Evolutionary conservation across 345 rosid species (phyloP), one percentile per base, ranked within the genome.

Genomic region (Cardiospermum halicacabum): DNA sequence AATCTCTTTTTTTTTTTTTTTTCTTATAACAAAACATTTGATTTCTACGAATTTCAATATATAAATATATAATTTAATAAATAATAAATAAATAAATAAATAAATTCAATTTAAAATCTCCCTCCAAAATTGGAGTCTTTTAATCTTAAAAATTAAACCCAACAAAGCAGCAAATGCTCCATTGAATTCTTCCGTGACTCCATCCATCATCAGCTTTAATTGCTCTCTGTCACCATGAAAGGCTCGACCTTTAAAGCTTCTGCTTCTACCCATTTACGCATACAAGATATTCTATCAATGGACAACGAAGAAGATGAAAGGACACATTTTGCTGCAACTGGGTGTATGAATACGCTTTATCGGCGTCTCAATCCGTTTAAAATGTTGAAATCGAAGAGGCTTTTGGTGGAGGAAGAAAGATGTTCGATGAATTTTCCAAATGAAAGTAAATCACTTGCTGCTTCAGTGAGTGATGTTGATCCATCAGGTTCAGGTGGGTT

Each of bases 51-150:
- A 32, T 32, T 32, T 32, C 36, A 32, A 32, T 32, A n/a, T n/a
- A n/a, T n/a, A n/a, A n/a, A n/a, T n/a, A n/a, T n/a, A 24, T 6
- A 53, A 4, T 53, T 1, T 0, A 11, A 27, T 25, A 53, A 27
- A 26, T 3, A n/a, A 11, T 3, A 25, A 15, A 15, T 16, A 55
- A 15, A 19, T 1, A 3, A 34, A 61, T 27, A 43, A 61, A 16
- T n/a, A 27, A 4, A 11, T 0, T 10, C 5, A 56, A 37, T 49
- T 61, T 6, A 30, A 64, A 71, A 68, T 50, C 63, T 74, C 77
- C 77, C 79, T 74, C 81, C 77, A 58, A 66, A 65, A 25, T 1
- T 13, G n/a, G n/a, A n/a, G n/a, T n/a, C n/a, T n/a, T n/a, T n/a
- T n/a, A n/a, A n/a, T n/a, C n/a, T n/a, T n/a, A n/a, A n/a, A n/a